Base-by-base conservation (phyloP, 768 basidiomycete genomes). In the Lactarius akahatsu region DNA sequence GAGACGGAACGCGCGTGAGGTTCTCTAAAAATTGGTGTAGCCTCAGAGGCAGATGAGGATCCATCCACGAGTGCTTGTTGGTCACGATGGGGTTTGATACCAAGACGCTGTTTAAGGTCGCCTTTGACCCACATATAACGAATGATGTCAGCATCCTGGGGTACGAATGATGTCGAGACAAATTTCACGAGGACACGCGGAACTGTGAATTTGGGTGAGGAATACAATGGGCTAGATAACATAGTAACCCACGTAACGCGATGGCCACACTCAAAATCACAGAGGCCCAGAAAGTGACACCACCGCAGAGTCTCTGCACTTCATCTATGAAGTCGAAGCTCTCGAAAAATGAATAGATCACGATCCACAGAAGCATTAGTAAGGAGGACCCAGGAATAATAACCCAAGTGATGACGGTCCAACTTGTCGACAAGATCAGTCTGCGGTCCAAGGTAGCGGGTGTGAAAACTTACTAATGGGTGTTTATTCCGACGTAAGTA, bases 121-220 rank as follows among this genome's bases (percentile, higher is more conserved):
- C 92, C 92, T 65, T 76, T 72, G 4, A 94, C 91, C 92, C 91
- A 94, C 85, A 87, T 90, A 80, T 98, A 96, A 34, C 96, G 88
- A 9, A 98, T 81, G 63, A 98, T 88, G 71, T 97, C 92, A 74
- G 87, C 90, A 81, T 98, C 96, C 20, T 87, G 79, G 2, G 96
- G 95, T 57, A 75, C 77, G 72, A 95, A 97, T 0, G 87, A 83
- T 1, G 87, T 80, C 11, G 83, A 79, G 67, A 89, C 73, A 74
- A 85, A 93, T 73, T 92, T 92, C 76, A 86, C 80, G 38, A 96
- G 62, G 79, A 92, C 94, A 18, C 92, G 85, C 0, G 96, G 96
- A 6, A 86, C 92, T 93, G 67, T n/a, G n/a, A 32, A 59, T 26
- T 26, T 2, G 18, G 20, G 66, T 71, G 6, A 70, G 63, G 15